Evolutionary conservation across 176 grass and related monocot species (phyloP), one percentile per base, ranked within the genome.

Genomic region (Musa troglodytarum): DNA sequence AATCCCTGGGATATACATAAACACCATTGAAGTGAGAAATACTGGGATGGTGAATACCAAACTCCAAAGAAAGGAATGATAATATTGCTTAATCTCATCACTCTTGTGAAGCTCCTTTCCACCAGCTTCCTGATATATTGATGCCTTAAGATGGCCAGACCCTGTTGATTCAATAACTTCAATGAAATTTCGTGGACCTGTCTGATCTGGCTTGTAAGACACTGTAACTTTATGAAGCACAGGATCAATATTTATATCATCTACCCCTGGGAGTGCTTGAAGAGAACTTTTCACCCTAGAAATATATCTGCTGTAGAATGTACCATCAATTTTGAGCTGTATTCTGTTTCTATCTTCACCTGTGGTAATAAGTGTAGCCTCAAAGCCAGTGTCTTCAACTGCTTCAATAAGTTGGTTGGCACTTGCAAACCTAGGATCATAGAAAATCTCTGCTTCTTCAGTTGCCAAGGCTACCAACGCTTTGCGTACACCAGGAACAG

Each of bases 1-100:
- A 68, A 86, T 82, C 49, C 80, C 81, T 54, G 87, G 90, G 65
- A 98, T 91, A 72, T 98, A 91, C 88, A 93, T 98, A 82, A 98
- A 98, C 56, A 93, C 88, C 94, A 98, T 98, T 69, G 94, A 93
- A 43, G 86, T 87, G 62, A 98, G 90, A 81, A 98, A 98, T 54
- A 98, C 82, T 19, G 94, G 94, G 73, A 93, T 78, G 2, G 90
- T 93, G 86, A 98, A 98, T 50, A 93, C 51, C 52, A 93, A 85
- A 80, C 94, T 93, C 94, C 81, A 93, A 53, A 98, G 81, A 77
- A 93, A 93, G 76, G 88, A 93, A 56, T 76, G 52, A 23, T 72
- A 83, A 75, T 98, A 98, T 63, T 84, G 86, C 65, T 80, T 85
- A 76, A 98, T 98, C 87, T 98, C 94, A 64, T 76, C 77, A 74